Evolutionary conservation across 192 early-diverging fungal genomes (phyloP).

Genomic region (Umbelopsis sp.): DNA sequence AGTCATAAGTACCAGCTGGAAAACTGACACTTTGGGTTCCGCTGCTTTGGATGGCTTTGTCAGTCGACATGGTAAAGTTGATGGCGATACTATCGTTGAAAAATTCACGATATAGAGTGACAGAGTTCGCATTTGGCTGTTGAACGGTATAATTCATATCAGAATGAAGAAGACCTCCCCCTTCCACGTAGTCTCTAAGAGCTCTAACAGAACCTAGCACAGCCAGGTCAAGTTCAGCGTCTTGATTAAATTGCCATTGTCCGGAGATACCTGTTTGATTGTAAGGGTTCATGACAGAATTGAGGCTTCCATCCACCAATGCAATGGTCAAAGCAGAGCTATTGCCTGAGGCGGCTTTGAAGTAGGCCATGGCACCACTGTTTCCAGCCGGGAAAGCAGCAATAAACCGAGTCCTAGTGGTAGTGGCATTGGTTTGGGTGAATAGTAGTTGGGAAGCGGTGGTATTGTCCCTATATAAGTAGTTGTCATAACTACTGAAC

Average conservation of each 20-base stretch:
- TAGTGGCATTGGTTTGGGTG: neutral
- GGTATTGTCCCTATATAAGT: neutral
- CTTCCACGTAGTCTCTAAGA: constrained; percentile 12
- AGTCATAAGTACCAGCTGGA: neutral
- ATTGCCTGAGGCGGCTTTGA: neutral
- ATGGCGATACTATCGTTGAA: constrained; percentile 8
- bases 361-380: constrained; percentile 18
- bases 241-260: neutral
- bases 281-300: neutral
- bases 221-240: neutral
- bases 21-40: neutral
- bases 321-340: neutral
- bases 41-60: neutral
- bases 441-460: neutral
- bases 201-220: constrained; percentile 9
- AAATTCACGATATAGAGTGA: constrained; percentile 3
- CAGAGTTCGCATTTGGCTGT: neutral
- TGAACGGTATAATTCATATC: constrained; percentile 4
- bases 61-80: constrained; percentile 16
- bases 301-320: neutral
- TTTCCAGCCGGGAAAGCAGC: constrained; percentile 17
- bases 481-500: constrained; percentile 6
- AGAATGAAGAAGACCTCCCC: neutral
- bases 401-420: neutral
- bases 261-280: constrained; percentile 7